These are phyloP conservation scores for Aegilops bicornis DNA, from an alignment of 176 grass and related monocot genomes.

Conservation along the genomic window DNA sequence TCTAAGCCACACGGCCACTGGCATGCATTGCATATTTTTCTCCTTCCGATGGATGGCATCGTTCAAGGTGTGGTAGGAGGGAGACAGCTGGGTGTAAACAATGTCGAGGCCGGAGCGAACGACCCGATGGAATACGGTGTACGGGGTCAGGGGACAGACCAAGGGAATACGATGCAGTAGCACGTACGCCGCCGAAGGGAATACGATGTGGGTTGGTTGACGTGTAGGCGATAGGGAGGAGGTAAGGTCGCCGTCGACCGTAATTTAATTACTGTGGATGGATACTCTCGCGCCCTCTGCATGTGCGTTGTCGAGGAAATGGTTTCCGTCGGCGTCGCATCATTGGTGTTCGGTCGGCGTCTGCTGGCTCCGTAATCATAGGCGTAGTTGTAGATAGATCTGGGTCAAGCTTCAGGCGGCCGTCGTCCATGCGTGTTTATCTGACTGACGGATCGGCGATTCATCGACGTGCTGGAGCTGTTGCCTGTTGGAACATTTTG, in stretches of 20 bases:
- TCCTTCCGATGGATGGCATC: background rate
- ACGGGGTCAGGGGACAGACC: background rate
- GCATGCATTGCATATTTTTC: too few species aligned
- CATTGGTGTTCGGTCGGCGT: background rate
- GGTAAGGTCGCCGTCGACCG: background rate
- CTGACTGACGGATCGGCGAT: background rate
- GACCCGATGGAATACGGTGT: background rate
- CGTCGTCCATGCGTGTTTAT: background rate
- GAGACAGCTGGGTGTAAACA: background rate
- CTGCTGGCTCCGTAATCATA: background rate
- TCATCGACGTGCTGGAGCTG: background rate
- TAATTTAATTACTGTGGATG: background rate
- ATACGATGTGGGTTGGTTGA: background rate
- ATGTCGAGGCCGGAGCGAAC: background rate
- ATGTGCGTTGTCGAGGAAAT: background rate
- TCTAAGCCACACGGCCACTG: background rate
- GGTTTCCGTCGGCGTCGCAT: background rate
- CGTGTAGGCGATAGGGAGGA: background rate
- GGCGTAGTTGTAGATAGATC: background rate
- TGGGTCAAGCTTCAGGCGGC: background rate
- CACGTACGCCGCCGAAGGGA: background rate
- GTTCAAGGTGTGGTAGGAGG: background rate
- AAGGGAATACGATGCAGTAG: background rate
- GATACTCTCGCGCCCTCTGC: background rate
- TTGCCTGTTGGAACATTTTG: background rate